These are phyloP conservation scores for Chloranthus sessilifolius DNA, from an alignment of 164 flowering plant species.

Conservation along the genomic window DNA sequence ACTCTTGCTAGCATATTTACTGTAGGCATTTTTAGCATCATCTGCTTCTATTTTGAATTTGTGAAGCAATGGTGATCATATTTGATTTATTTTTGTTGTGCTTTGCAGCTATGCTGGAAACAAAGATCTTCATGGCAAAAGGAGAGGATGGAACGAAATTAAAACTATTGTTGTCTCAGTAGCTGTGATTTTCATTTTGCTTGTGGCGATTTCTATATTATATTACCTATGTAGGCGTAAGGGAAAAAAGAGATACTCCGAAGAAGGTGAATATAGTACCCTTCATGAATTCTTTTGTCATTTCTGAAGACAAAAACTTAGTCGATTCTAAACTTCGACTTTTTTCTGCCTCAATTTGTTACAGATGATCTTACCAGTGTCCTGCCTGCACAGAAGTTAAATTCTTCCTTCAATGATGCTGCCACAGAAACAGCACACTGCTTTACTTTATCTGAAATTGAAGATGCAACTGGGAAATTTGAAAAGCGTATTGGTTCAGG, in stretches of 20 bases:
- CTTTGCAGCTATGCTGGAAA: slow-evolving; percentile 74
- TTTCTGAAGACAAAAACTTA: no score
- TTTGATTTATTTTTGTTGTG: slow-evolving; percentile 3
- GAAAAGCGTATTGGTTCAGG: slow-evolving; percentile 91
- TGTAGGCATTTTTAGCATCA: no score
- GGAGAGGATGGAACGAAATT: slow-evolving; percentile 25
- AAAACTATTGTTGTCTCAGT: slow-evolving; percentile 50
- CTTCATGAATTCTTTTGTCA: not conserved
- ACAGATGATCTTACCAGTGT: slow-evolving; percentile 29
- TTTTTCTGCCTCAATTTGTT: slow-evolving; percentile 7
- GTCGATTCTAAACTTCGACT: no score
- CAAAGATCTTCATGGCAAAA: slow-evolving; percentile 44
- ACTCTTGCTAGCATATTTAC: no score
- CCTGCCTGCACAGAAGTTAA: slow-evolving; percentile 40
- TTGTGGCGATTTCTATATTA: slow-evolving; percentile 43
- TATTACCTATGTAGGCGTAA: slow-evolving; percentile 43
- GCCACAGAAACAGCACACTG: slow-evolving; percentile 75
- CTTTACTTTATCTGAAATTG: slow-evolving; percentile 66
- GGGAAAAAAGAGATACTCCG: slow-evolving; percentile 33
- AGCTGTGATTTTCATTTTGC: slow-evolving; percentile 60
- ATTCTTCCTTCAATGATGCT: slow-evolving; percentile 43
- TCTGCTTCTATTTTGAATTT: slow-evolving; percentile 1
- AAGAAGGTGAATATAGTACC: slow-evolving; percentile 31
- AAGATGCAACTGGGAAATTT: slow-evolving; percentile 72
- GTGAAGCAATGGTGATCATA: not conserved